These are phyloP conservation scores for Verticillium zaregamsianum DNA, from an alignment of 2,329 filamentous ascomycete genomes.

Conservation along the genomic window DNA sequence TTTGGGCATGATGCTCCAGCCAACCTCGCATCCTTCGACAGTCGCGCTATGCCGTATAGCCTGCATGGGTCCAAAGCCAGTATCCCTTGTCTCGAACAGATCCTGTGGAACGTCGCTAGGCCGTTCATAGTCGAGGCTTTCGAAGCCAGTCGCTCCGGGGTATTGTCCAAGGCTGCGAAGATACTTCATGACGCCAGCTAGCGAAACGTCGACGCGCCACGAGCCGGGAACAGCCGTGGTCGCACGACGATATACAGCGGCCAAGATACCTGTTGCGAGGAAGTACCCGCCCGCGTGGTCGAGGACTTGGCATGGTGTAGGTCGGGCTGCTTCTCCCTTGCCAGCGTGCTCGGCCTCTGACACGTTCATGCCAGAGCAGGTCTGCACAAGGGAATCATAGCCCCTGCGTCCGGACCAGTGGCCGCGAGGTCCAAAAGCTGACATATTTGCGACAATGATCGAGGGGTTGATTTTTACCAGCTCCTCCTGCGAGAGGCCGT, in stretches of 20 bases:
- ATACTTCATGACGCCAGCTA: conserved; percentile 53
- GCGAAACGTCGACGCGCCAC: conserved; percentile 50
- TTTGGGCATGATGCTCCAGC: conserved; percentile 49
- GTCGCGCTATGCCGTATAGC: conserved; percentile 43
- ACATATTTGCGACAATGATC: conserved; percentile 47
- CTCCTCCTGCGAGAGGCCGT: conserved; percentile 31
- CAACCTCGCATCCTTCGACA: conserved; percentile 38
- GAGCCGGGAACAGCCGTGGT: conserved; percentile 30
- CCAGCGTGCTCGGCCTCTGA: conserved; percentile 45
- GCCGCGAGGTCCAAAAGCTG: conserved; percentile 45
- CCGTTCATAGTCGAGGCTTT: conserved; percentile 23
- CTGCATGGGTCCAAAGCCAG: conserved; percentile 40
- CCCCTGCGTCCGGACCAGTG: conserved; percentile 39
- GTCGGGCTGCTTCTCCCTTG: conserved; percentile 30
- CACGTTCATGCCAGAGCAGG: conserved; percentile 50
- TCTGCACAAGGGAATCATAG: conserved; percentile 49
- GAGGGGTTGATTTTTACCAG: conserved; percentile 34
- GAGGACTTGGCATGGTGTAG: conserved; percentile 49
- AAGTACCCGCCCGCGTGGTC: conserved; percentile 54
- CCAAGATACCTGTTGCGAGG: conserved; percentile 46
- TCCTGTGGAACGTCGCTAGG: conserved; percentile 22
- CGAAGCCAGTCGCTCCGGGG: conserved; percentile 37
- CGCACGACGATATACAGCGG: conserved; percentile 44
- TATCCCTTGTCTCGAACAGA: conserved; percentile 39
- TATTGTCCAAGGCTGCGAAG: conserved; percentile 50